Conservation (phyloP, 345 rosid species). For the Euclidium syriacum region DNA sequence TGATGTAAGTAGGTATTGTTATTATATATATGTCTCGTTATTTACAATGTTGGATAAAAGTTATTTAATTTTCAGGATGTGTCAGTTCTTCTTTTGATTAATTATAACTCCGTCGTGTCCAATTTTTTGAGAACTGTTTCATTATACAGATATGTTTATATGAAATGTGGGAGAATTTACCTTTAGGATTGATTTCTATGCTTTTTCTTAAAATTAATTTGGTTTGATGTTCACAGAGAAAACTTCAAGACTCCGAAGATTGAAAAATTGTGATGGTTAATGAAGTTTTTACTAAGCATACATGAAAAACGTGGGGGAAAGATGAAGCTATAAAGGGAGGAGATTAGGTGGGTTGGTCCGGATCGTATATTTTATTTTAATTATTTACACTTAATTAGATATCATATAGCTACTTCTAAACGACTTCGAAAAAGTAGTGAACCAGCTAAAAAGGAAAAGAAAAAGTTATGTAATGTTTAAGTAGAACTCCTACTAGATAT, state of each 20-base stretch:
- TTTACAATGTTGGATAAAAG: constrained; percentile 5
- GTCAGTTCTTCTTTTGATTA: neutral
- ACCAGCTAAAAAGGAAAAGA: no score
- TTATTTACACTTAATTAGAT: no score
- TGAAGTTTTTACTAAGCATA: neutral
- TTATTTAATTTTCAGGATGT: neutral
- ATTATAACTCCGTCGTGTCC: neutral
- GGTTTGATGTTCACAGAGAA: neutral
- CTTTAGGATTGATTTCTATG: neutral
- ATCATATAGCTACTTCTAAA: no score
- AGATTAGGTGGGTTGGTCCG: constrained; percentile 14
- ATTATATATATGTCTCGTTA: neutral
- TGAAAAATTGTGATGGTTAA: neutral
- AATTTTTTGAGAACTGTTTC: neutral
- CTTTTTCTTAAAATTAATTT: neutral
- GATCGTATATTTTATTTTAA: neutral
- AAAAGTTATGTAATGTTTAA: no score
- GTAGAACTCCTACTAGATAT: no score
- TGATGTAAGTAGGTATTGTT: no score
- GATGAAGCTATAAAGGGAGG: constrained; percentile 9
- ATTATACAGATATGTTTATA: neutral
- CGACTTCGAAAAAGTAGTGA: no score
- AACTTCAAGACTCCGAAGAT: neutral
- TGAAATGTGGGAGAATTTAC: neutral
- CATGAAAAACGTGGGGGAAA: constrained; percentile 1